Evolutionary conservation across 73 alveolate genomes (phyloP).

Genomic region (Paramecium primaurelia): DNA sequence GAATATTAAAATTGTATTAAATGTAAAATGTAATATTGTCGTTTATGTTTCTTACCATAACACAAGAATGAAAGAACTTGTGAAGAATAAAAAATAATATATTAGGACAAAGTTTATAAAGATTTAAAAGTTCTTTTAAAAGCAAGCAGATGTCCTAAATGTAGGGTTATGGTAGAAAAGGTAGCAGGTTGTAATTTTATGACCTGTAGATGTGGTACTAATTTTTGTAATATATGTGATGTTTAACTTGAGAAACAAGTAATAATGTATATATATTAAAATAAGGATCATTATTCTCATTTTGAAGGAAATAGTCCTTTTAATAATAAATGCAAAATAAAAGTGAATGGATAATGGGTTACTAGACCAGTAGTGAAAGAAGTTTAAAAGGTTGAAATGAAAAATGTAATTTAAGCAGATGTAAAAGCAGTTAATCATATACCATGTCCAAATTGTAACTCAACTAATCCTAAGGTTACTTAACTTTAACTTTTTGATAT

Average conservation of each 20-base stretch:
- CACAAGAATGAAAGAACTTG: neutral
- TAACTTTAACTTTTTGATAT: neutral
- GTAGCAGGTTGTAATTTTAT: conserved; percentile 26
- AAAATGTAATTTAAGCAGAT: neutral
- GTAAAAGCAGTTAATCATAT: neutral
- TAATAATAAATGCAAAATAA: neutral
- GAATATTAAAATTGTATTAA: neutral
- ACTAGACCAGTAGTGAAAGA: neutral
- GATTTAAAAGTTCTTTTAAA: neutral
- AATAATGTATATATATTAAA: neutral
- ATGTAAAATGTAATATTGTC: conserved; percentile 6
- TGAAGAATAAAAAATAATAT: neutral
- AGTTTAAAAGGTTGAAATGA: neutral
- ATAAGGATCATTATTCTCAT: conserved; percentile 37
- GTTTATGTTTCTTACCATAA: neutral
- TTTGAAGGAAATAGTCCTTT: neutral
- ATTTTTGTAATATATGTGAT: neutral
- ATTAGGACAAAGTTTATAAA: neutral
- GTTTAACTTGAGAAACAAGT: neutral
- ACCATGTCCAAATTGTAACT: neutral
- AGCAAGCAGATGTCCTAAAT: conserved; percentile 19
- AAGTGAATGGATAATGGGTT: conserved; percentile 7
- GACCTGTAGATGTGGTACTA: neutral
- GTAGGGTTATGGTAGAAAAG: neutral
- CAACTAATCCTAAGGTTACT: neutral